Base-by-base conservation (phyloP, 306 rosid species). In the Carpinus fangiana region DNA sequence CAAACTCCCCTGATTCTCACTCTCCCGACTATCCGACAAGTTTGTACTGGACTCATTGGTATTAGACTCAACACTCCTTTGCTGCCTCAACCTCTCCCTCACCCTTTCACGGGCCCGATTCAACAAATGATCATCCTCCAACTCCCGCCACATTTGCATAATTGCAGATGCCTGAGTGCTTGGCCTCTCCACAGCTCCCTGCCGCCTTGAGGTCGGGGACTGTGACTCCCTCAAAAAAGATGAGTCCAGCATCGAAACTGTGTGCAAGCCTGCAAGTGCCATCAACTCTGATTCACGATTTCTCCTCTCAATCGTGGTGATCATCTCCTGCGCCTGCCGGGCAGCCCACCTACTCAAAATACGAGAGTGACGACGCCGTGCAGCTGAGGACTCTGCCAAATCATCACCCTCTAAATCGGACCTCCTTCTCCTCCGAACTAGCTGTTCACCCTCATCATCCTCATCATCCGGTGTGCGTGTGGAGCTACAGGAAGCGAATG, bases 281-380 rank as follows among this genome's bases (percentile, higher is more conserved):
- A 96, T 93, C 86, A 96, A 78, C 87, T 96, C 99, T 1, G 99
- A 90, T 84, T 96, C 99, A 0, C 94, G 90, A 75, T 93, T 96
- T 85, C 99, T 91, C 89, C 97, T 93, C 86, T 96, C 99, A 74
- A 96, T 96, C 0, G 99, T 91, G 8, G 97, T 93, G n/a, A 96
- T 96, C 99, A 96, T 96, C 87, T 96, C 99, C 85, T 96, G 99
- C 0, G 99, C 98, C 88, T 96, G 99, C 71, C 91, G 86, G 0
- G 98, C 99, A 76, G 99, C 99, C 99, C 98, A 93, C 64, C 96
- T 82, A 82, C 96, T 91, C 88, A 96, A 85, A 85, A 93, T 90
- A 76, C 96, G 84, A 0, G 99, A 96, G 79, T 96, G 99, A 74
- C 92, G 92, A 46, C 96, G 80, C 28, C 93, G 87, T 5, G 93